Base-by-base conservation (phyloP, 2,329 filamentous ascomycete genomes). In the Fusarium caatingaense region DNA sequence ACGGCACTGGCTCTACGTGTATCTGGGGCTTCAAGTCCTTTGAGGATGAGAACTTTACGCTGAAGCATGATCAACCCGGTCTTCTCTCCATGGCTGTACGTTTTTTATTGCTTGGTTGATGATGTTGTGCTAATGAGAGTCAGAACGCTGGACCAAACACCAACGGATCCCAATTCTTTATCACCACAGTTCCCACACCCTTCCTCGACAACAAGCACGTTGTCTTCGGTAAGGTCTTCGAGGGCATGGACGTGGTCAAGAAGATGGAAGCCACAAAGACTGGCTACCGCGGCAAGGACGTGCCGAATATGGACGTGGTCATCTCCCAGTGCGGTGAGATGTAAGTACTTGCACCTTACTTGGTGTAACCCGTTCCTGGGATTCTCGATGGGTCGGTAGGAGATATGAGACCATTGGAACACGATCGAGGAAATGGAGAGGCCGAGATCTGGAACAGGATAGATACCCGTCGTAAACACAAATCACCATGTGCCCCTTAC, bases 151-250 rank as follows among this genome's bases (percentile, higher is more conserved):
- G 95, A 2, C 92, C 93, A 56, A 92, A 98, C 81, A 95, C 93
- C 71, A 98, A 98, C 80, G 96, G 96, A 40, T 94, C 90, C 64
- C 96, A 98, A 78, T 99, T 99, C 85, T 99, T 99, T 86, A 95
- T 98, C 83, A 98, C 94, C 4, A 96, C 93, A 0, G 92, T 92
- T 3, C 86, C 92, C 8, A 96, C 95, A 0, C 93, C 93, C 3
- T 97, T 97, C 78, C 84, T 99, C 27, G 92, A 98, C 81, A 88
- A 88, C 77, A 98, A 98, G 82, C 96, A 99, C 79, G 94, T 97
- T 60, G 94, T 98, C 20, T 98, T 98, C 75, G 96, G 96, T 53
- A 91, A 92, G 78, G 95, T 98, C 3, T 85, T 93, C 46, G 92
- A 94, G 42, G 94, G 95, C 40, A 91, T 98, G 88, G 93, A 98